A percentile compares a stretch with the other conserved stretches of the same genome.
phyloP scores from a whole-genome alignment of 768 basidiomycete genomes.

The Filobasidium wieringae region DNA sequence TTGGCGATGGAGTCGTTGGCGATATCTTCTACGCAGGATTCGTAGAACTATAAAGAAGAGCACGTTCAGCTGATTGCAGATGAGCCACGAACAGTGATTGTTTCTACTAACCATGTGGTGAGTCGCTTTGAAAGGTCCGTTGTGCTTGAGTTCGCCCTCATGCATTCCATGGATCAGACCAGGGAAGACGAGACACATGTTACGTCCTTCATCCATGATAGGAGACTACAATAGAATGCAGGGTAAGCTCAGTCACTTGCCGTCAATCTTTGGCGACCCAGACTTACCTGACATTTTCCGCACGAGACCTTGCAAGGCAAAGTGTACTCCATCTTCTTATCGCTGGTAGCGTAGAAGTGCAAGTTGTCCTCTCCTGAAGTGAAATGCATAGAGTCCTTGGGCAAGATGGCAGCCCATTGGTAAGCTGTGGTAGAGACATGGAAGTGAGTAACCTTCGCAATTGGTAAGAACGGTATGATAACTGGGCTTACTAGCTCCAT shows the following conservation, averaged over 20 bases:
- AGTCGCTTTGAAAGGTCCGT: constrained; percentile 9
- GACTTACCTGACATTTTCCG: neutral
- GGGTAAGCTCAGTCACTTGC: neutral
- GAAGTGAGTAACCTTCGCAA: neutral
- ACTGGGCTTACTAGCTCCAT: constrained; percentile 2
- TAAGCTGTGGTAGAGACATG: constrained; percentile 1
- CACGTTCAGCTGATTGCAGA: neutral
- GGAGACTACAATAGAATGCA: neutral
- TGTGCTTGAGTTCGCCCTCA: constrained; percentile 8
- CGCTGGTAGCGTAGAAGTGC: constrained; percentile 13
- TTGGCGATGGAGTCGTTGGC: constrained; percentile 7
- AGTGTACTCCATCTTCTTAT: constrained; percentile 14
- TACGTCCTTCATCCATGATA: constrained; percentile 15
- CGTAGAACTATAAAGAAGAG: constrained; percentile 1
- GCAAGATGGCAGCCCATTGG: constrained; percentile 14
- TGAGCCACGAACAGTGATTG: neutral
- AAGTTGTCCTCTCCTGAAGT: constrained; percentile 9
- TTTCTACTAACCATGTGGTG: constrained; percentile 3
- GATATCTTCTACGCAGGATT: constrained; percentile 3
- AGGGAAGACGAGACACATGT: constrained; percentile 12
- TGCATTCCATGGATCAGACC: constrained; percentile 9
- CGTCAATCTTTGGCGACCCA: neutral
- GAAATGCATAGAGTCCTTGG: constrained; percentile 14
- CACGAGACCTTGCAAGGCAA: constrained; percentile 9
- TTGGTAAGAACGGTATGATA: neutral